phyloP scores from a whole-genome alignment of 2,329 filamentous ascomycete genomes.

The Penicillium sp. region DNA sequence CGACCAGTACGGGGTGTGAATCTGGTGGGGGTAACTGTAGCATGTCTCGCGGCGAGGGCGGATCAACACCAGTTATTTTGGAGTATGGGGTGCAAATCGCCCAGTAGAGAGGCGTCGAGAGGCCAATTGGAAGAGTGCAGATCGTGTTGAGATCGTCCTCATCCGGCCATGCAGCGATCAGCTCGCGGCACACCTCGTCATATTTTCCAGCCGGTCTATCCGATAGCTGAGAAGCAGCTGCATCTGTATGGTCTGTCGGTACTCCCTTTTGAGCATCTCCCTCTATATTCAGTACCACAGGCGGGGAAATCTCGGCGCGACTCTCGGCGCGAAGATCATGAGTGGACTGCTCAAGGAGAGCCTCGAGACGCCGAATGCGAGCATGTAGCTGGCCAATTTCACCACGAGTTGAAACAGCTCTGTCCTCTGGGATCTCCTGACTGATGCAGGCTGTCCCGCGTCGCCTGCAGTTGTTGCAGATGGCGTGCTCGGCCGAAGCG shows the following conservation, averaged over 20 bases:
- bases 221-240: not conserved
- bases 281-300: not conserved
- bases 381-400: slow-evolving; percentile 22
- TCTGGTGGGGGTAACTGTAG: slow-evolving; percentile 42
- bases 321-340: not conserved
- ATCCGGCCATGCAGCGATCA: slow-evolving; percentile 12
- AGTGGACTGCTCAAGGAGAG: not conserved
- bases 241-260: not conserved
- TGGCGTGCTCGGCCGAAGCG: slow-evolving; percentile 19
- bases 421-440: slow-evolving; percentile 51
- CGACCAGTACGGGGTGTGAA: slow-evolving; percentile 56
- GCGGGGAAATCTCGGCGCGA: not conserved
- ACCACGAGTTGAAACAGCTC: slow-evolving; percentile 30
- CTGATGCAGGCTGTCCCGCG: slow-evolving; percentile 45
- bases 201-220: not conserved
- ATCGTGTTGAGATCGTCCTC: slow-evolving; percentile 11
- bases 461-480: slow-evolving; percentile 36
- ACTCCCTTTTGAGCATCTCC: not conserved
- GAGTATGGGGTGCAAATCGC: not conserved
- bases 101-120: not conserved
- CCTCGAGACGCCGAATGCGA: slow-evolving; percentile 10
- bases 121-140: slow-evolving; percentile 7
- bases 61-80: not conserved
- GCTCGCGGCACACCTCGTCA: not conserved
- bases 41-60: slow-evolving; percentile 21